A percentile compares a stretch with the other conserved stretches of the same genome.
Evolutionary conservation across 2,329 filamentous ascomycete species (phyloP).

Genomic region (Neocucurbitaria cava): DNA sequence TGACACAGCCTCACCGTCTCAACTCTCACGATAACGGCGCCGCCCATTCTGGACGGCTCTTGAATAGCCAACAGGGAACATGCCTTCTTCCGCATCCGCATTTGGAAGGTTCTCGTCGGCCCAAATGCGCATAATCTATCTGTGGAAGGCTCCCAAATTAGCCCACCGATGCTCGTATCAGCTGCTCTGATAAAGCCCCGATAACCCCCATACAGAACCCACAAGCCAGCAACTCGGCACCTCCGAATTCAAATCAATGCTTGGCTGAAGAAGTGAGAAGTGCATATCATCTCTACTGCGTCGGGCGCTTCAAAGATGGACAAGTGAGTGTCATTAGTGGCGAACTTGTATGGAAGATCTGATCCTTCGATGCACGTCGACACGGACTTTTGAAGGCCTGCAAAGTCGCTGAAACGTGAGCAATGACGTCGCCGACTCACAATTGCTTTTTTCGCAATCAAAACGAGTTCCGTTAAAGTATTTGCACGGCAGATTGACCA

Average conservation of each 20-base stretch:
- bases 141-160: not conserved
- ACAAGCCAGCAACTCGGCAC: conserved; percentile 15
- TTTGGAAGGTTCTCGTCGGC: conserved; percentile 11
- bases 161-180: conserved; percentile 20
- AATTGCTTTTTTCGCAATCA: not conserved
- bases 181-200: conserved; percentile 18
- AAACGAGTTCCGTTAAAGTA: not conserved
- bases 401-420: not conserved
- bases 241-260: conserved; percentile 1
- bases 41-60: not conserved
- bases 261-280: not conserved
- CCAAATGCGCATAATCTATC: conserved; percentile 7
- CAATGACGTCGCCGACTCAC: not conserved
- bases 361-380: not conserved
- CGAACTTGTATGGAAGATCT: not conserved
- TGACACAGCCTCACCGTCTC: not conserved
- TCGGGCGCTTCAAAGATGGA: not conserved
- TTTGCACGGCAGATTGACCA: not conserved
- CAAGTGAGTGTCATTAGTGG: not conserved
- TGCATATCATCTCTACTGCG: not conserved
- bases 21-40: not conserved
- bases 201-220: conserved; percentile 17
- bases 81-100: conserved; percentile 1
- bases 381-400: not conserved
- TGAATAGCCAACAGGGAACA: not conserved